phyloP scores from a whole-genome alignment of 148 eudicot species.

The Pouteria glomerata region DNA sequence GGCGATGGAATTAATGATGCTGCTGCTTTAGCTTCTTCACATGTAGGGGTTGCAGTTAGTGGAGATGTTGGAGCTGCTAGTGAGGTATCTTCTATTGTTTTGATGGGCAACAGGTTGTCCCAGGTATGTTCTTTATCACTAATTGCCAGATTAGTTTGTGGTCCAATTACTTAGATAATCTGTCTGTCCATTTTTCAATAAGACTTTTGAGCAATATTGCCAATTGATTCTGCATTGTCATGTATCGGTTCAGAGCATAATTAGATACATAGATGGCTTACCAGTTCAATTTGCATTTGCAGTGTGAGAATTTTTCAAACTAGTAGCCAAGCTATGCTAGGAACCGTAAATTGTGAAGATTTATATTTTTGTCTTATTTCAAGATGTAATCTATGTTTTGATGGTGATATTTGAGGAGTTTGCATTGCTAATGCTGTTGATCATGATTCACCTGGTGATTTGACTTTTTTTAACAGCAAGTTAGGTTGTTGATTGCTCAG shows the following conservation, averaged over 20 bases:
- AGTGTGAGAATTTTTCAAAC: constrained; percentile 2
- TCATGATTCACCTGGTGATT: not conserved
- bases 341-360: not conserved
- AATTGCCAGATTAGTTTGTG: not conserved
- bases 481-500: not conserved
- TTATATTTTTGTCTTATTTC: not conserved
- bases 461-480: not conserved
- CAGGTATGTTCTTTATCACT: constrained; percentile 29
- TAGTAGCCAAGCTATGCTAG: not conserved
- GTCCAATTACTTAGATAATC: not conserved
- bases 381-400: not conserved
- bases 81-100: constrained; percentile 87
- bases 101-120: constrained; percentile 81
- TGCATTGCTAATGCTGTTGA: not conserved
- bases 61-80: constrained; percentile 97
- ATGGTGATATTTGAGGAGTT: not conserved
- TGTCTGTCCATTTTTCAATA: not conserved
- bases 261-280: not conserved
- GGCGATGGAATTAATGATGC: constrained; percentile 99
- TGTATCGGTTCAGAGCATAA: not conserved
- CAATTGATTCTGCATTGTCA: constrained; percentile 6
- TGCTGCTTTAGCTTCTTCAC: constrained; percentile 90
- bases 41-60: constrained; percentile 90
- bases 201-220: not conserved
- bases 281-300: not conserved